Percentiles rank a stretch among this genome's conserved stretches.
These are phyloP conservation scores for Abrus precatorius DNA, from an alignment of 306 rosid genomes.

Conservation along the genomic window DNA sequence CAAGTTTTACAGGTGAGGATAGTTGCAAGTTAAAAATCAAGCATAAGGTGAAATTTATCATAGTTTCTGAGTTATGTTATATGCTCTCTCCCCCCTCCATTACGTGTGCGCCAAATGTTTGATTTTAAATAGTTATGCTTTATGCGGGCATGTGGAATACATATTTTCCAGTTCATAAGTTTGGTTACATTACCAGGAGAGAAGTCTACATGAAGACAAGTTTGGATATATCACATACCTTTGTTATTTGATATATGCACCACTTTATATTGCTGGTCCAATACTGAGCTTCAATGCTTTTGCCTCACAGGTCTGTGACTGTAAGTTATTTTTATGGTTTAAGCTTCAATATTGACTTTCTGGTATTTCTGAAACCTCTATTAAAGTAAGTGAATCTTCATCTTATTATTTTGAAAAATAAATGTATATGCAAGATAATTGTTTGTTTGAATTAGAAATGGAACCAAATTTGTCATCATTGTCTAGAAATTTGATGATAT, in stretches of 20 bases:
- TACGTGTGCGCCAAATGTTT: neutral
- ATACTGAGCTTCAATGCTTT: constrained; percentile 92
- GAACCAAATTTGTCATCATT: neutral
- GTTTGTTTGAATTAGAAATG: constrained; percentile 8
- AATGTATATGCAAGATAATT: constrained; percentile 36
- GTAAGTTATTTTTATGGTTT: constrained; percentile 27
- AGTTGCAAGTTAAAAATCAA: constrained; percentile 44
- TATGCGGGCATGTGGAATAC: constrained; percentile 12
- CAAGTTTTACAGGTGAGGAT: constrained; percentile 85
- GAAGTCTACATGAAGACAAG: constrained; percentile 69
- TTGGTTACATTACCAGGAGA: constrained; percentile 67
- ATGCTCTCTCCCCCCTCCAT: constrained; percentile 16
- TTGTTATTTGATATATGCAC: constrained; percentile 88
- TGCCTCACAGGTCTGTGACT: constrained; percentile 86
- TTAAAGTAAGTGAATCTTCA: constrained; percentile 22
- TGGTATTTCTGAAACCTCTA: constrained; percentile 35
- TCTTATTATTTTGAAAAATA: constrained; percentile 37
- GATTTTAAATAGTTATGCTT: constrained; percentile 28
- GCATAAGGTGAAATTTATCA: constrained; percentile 32
- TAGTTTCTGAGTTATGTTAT: constrained; percentile 39
- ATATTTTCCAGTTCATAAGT: constrained; percentile 44
- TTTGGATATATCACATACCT: constrained; percentile 70
- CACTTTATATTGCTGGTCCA: constrained; percentile 94
- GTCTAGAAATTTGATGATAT: constrained; percentile 31
- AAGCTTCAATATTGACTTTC: constrained; percentile 26